Base-by-base conservation (phyloP, 805 yeast genomes). In the Ogataea salicorniae region DNA sequence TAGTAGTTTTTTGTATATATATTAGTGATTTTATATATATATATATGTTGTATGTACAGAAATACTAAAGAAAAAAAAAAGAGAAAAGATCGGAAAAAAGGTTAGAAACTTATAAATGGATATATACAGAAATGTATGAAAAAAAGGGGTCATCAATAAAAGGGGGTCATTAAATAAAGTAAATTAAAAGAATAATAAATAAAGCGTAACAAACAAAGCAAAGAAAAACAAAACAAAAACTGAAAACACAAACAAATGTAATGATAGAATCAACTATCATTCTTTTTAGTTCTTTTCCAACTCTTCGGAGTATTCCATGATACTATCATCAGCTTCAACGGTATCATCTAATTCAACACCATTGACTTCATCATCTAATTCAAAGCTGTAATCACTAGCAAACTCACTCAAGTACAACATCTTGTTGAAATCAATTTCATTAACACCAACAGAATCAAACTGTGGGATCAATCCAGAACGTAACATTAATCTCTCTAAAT, bases 401-500 rank as follows among this genome's bases (percentile, higher is more conserved):
- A 42, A 48, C 8, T 47, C 43, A 6, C 39, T 48, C 14, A 42
- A 39, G 14, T 56, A 51, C 1, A 39, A 44, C 6, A 46, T 41
- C 20, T 39, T 37, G 18, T 57, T 52, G 18, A 56, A 51, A 36
- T 48, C 55, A 3, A 35, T 8, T 41, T 64, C 68, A 5, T 33
- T 22, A 5, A 53, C 52, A 0, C 63, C 66, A 15, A 63, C 46
- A 11, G 54, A 41, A 6, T 44, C 42, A 13, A 50, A 34, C 40
- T 62, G 67, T 16, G 45, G 43, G 2, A 62, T 48, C 34, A 64
- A 50, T 7, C 69, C 69, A 34, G 58, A 57, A 7, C 53, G 51
- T 26, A 66, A 43, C 16, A 59, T 51, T 15, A 60, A 46, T 42
- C 71, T 59, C 42, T 62, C 67, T 6, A 67, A 45, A 22, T 59